Conservation (phyloP, 148 eudicot genomes). For the Vaccinium vitisidaea region DNA sequence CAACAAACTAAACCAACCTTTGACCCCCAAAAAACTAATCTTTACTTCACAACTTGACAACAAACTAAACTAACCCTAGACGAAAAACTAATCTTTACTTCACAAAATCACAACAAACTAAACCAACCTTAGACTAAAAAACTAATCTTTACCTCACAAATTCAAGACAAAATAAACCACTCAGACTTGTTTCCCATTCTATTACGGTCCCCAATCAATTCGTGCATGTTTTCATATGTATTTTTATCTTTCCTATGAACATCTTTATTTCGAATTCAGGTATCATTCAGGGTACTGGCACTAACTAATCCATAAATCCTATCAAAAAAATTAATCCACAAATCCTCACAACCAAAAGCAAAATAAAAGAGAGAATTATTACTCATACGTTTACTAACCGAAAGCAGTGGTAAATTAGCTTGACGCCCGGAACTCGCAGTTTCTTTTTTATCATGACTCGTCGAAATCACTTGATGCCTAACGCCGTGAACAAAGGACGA, state of each 20-base stretch:
- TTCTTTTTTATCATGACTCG: background rate
- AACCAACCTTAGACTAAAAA: background rate
- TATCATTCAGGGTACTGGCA: background rate
- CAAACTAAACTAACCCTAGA: too few species aligned
- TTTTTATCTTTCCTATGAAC: background rate
- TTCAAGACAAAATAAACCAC: background rate
- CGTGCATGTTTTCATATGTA: background rate
- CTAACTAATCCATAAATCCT: conserved; percentile 4
- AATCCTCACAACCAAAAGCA: background rate
- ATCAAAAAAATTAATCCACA: background rate
- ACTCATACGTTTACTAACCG: background rate
- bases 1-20: background rate
- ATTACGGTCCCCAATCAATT: background rate
- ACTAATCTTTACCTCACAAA: background rate
- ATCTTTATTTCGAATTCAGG: background rate
- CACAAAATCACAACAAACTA: background rate
- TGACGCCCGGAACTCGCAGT: background rate
- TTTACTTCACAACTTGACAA: background rate
- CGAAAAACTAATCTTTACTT: background rate
- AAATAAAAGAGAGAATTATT: background rate
- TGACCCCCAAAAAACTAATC: background rate
- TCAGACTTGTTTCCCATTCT: background rate
- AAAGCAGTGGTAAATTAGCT: background rate
- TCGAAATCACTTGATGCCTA: conserved; percentile 6
- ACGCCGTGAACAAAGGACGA: background rate